Conservation (phyloP, 2,329 filamentous ascomycete genomes). For the Daldinia eschscholtzii region DNA sequence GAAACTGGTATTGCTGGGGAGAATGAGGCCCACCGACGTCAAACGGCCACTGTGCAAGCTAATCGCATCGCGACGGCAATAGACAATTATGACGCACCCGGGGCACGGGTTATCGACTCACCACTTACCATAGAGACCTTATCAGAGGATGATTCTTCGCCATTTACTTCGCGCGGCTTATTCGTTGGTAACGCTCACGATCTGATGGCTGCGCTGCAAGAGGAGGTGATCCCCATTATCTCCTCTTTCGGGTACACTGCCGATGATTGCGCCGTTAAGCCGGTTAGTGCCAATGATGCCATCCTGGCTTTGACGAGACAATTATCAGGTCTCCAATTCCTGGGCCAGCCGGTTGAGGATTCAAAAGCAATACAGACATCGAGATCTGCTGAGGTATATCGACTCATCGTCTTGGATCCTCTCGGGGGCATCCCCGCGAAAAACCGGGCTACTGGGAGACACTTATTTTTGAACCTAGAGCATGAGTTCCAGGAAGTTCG, state of each 20-base stretch:
- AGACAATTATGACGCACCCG: constrained; percentile 75
- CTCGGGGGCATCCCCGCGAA: constrained; percentile 84
- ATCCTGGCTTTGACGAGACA: constrained; percentile 82
- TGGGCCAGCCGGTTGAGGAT: constrained; percentile 57
- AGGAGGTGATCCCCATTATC: constrained; percentile 78
- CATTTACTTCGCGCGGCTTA: constrained; percentile 52
- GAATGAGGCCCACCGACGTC: constrained; percentile 55
- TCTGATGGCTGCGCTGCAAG: constrained; percentile 74
- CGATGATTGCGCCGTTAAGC: constrained; percentile 55
- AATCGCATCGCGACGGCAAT: constrained; percentile 81
- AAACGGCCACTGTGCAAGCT: constrained; percentile 71
- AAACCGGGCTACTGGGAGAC: constrained; percentile 71
- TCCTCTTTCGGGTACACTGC: constrained; percentile 62
- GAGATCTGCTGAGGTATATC: constrained; percentile 70
- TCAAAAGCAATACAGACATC: constrained; percentile 50
- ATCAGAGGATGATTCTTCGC: constrained; percentile 47
- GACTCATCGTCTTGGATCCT: constrained; percentile 89
- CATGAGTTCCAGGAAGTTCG: constrained; percentile 84
- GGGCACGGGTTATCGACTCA: constrained; percentile 75
- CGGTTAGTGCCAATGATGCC: constrained; percentile 68
- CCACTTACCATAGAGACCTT: constrained; percentile 59
- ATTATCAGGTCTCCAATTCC: constrained; percentile 74
- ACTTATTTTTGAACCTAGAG: constrained; percentile 92
- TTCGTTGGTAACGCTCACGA: constrained; percentile 63
- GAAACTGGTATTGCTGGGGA: constrained; percentile 69